phyloP scores from a whole-genome alignment of 768 basidiomycete species.

The Botryobasidium botryosum region DNA sequence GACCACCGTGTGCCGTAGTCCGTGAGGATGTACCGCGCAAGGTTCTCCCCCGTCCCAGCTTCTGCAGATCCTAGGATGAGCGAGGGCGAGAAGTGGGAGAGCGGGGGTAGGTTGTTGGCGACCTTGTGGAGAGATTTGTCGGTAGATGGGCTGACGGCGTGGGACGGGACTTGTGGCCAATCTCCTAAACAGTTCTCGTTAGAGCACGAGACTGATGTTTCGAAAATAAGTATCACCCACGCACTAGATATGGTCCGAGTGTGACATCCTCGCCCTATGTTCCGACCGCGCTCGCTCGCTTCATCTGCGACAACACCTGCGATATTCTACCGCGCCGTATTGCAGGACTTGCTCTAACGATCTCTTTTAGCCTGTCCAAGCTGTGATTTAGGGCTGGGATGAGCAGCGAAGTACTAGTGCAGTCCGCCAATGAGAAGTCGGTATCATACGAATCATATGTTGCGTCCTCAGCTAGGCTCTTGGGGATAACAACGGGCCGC shows the following conservation, averaged over 20 bases:
- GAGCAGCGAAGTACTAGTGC: conserved; percentile 36
- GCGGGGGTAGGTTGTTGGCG: conserved; percentile 6
- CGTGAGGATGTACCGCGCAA: conserved; percentile 44
- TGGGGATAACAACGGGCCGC: conserved; percentile 25
- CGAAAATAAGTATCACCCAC: neutral
- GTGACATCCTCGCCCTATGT: too few relatives aligned
- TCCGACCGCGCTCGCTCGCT: neutral
- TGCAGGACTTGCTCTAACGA: conserved; percentile 26
- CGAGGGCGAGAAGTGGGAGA: conserved; percentile 14
- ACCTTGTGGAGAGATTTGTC: conserved; percentile 29
- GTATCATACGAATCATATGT: conserved; percentile 41
- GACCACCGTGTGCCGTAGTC: conserved; percentile 11
- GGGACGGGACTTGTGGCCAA: conserved; percentile 53
- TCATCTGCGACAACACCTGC: conserved; percentile 19
- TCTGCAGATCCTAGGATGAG: conserved; percentile 30
- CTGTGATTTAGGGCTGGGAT: conserved; percentile 57
- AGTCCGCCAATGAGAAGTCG: conserved; percentile 31
- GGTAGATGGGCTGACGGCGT: conserved; percentile 59
- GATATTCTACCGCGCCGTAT: conserved; percentile 37
- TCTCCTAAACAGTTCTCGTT: conserved; percentile 15
- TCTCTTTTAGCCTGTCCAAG: conserved; percentile 26
- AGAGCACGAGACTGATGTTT: neutral
- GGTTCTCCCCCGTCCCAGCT: conserved; percentile 49
- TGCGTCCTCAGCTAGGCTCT: conserved; percentile 20
- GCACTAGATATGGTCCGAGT: neutral